These are phyloP conservation scores for Populus tremula DNA, from an alignment of 345 rosid species.

Conservation along the genomic window DNA sequence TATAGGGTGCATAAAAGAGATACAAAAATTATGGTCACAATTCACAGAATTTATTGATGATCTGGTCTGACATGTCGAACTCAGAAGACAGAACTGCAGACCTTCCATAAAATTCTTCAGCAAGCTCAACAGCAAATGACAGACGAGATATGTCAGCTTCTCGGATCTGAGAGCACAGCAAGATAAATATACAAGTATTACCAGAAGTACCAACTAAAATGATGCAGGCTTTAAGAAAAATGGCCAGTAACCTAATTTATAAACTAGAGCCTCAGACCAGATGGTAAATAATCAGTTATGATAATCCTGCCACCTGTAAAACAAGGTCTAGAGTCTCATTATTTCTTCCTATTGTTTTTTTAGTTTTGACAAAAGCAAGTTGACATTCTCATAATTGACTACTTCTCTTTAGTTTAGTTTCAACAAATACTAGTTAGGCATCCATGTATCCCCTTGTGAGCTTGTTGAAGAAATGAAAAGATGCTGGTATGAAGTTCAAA, in stretches of 20 bases:
- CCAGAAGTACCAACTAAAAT: conserved; percentile 11
- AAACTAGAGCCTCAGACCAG: neutral
- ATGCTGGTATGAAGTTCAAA: neutral
- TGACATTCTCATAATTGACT: neutral
- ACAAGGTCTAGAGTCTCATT: neutral
- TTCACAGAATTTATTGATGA: conserved; percentile 1
- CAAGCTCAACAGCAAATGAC: conserved; percentile 98
- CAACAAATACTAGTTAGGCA: neutral
- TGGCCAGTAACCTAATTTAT: neutral
- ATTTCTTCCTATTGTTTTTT: neutral
- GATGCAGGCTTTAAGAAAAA: conserved; percentile 1
- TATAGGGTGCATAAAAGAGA: neutral
- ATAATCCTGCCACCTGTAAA: neutral
- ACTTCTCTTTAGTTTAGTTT: neutral
- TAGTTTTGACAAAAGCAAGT: neutral
- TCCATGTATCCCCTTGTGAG: neutral
- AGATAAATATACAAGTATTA: conserved; percentile 14
- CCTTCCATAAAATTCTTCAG: conserved; percentile 99
- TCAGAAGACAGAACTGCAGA: conserved; percentile 30
- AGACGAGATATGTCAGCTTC: conserved; percentile 98
- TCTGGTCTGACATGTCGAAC: conserved; percentile 6
- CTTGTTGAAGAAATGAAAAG: neutral
- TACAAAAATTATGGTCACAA: conserved; percentile 4
- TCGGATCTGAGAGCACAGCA: conserved; percentile 56
- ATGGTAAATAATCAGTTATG: neutral